Evolutionary conservation across 352 stramenopile species (phyloP).

Genomic region (Pythium utonaiense): DNA sequence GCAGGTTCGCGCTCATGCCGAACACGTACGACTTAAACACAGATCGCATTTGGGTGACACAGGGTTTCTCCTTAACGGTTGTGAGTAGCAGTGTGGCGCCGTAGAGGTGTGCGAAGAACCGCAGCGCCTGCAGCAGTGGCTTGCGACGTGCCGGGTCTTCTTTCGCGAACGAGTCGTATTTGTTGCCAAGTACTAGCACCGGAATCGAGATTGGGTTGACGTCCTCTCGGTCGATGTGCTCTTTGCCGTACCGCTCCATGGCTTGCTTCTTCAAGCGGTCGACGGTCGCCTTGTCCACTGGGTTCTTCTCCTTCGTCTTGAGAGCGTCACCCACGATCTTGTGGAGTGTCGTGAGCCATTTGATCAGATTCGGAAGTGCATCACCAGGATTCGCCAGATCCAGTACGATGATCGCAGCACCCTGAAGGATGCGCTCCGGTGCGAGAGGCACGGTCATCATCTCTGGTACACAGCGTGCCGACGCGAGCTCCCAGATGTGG

Average conservation of each 20-base stretch:
- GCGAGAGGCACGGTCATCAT: conserved; percentile 85
- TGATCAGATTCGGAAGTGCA: conserved; percentile 68
- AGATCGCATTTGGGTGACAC: conserved; percentile 61
- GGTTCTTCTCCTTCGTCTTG: conserved; percentile 63
- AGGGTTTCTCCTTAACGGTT: conserved; percentile 83
- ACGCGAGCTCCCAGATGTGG: conserved; percentile 92
- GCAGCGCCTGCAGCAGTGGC: conserved; percentile 74
- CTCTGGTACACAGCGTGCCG: conserved; percentile 68
- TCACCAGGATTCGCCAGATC: conserved; percentile 82
- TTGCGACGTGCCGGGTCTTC: conserved; percentile 86
- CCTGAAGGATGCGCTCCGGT: conserved; percentile 68
- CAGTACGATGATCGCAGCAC: conserved; percentile 75
- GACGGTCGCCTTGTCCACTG: conserved; percentile 53
- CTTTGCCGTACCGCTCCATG: conserved; percentile 44
- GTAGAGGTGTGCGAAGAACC: conserved; percentile 84
- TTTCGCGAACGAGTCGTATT: conserved; percentile 87
- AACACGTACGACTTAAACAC: conserved; percentile 70
- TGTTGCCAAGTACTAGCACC: conserved; percentile 85
- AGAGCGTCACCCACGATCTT: conserved; percentile 51
- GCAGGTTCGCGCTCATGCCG: conserved; percentile 32
- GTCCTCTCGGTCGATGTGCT: conserved; percentile 72
- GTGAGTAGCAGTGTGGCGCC: conserved; percentile 86
- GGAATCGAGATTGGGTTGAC: conserved; percentile 72
- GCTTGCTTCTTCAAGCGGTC: conserved; percentile 50
- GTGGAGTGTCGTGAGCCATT: conserved; percentile 71